phyloP scores from a whole-genome alignment of 2,329 filamentous ascomycete genomes.

The Exophiala calicioides region DNA sequence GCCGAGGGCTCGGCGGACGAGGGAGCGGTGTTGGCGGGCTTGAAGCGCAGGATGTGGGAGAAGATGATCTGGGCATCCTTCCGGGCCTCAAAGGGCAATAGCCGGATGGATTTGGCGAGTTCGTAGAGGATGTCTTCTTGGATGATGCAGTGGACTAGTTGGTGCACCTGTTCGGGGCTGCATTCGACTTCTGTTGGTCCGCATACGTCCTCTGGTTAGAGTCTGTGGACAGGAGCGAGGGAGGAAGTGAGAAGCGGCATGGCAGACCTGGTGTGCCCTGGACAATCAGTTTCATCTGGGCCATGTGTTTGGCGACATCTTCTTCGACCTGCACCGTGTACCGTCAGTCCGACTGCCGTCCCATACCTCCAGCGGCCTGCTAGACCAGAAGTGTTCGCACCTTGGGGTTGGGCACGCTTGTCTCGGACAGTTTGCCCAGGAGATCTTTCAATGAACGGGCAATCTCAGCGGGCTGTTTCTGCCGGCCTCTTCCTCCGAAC shows the following conservation, averaged over 20 bases:
- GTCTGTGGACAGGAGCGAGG: constrained; percentile 4
- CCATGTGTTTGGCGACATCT: constrained; percentile 68
- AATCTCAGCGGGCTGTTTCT: constrained; percentile 64
- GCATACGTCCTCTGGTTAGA: too few species aligned
- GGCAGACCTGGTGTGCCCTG: constrained; percentile 84
- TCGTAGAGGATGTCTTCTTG: constrained; percentile 85
- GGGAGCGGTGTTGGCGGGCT: constrained; percentile 64
- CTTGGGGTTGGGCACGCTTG: constrained; percentile 57
- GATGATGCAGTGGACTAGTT: constrained; percentile 80
- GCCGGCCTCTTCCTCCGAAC: constrained; percentile 60
- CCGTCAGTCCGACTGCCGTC: constrained; percentile 11
- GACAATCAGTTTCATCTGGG: constrained; percentile 87
- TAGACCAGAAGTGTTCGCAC: constrained; percentile 46
- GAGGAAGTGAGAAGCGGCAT: constrained; percentile 17
- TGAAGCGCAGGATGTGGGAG: constrained; percentile 90
- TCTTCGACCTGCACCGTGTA: constrained; percentile 20
- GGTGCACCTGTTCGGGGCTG: constrained; percentile 82
- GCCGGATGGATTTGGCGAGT: constrained; percentile 78
- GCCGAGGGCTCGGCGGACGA: constrained; percentile 73
- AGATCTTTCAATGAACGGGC: constrained; percentile 65
- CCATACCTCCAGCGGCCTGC: constrained; percentile 8
- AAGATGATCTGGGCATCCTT: constrained; percentile 97
- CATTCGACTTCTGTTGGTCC: constrained; percentile 74
- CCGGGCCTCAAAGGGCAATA: constrained; percentile 89
- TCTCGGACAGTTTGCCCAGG: constrained; percentile 61